Evolutionary conservation across 2,329 filamentous ascomycete genomes (phyloP).

Genomic region (Paracoccidioides lutzii): DNA sequence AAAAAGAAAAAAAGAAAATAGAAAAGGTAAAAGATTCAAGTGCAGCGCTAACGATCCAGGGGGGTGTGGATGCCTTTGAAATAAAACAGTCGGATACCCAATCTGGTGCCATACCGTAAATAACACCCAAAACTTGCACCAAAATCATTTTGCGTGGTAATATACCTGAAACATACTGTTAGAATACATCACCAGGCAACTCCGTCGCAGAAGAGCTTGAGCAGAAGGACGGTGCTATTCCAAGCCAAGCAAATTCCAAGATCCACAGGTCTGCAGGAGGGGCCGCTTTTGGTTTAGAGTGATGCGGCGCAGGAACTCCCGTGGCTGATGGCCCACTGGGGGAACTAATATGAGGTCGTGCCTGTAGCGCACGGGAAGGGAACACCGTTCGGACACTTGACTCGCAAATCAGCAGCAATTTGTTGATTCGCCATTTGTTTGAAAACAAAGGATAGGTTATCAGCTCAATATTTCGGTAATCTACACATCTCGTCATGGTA

Average conservation of each 20-base stretch:
- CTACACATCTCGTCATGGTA: background rate
- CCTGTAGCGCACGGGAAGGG: background rate
- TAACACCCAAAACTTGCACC: background rate
- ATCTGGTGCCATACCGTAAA: background rate
- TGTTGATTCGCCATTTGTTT: background rate
- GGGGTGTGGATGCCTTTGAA: background rate
- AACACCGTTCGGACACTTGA: background rate
- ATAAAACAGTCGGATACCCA: background rate
- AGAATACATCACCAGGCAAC: background rate
- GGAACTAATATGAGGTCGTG: background rate
- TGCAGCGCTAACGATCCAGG: background rate
- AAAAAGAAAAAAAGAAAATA: too few relatives aligned
- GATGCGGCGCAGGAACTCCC: conserved; percentile 1
- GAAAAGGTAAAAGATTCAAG: background rate
- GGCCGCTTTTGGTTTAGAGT: background rate
- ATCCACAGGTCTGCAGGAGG: too few relatives aligned
- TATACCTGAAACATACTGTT: background rate
- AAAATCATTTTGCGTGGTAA: background rate
- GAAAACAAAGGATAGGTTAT: too few relatives aligned
- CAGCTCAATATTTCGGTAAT: background rate
- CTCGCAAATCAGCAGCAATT: background rate
- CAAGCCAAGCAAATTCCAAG: too few relatives aligned
- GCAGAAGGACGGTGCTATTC: too few relatives aligned
- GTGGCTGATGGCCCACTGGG: background rate
- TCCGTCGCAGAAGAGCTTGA: background rate